These are phyloP conservation scores for Furcasterigmium sp. DNA, from an alignment of 2,329 filamentous ascomycete genomes.

Conservation along the genomic window DNA sequence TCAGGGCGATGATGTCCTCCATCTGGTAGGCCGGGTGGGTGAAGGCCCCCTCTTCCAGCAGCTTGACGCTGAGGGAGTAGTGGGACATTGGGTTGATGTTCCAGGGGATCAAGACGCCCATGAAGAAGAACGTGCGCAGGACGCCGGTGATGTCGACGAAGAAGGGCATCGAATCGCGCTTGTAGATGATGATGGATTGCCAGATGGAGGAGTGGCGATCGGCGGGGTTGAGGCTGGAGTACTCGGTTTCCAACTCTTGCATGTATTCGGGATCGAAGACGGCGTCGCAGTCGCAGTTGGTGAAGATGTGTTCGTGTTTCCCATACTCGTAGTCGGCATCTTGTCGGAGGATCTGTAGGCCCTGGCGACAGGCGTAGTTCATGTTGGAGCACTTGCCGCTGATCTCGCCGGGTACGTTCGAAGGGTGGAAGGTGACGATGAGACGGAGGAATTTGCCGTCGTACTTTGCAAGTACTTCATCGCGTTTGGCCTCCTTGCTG, in stretches of 20 bases:
- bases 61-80: constrained; percentile 5
- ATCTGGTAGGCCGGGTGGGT: constrained; percentile 6
- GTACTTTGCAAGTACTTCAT: constrained; percentile 3
- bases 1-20: constrained; percentile 5
- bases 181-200: constrained; percentile 18
- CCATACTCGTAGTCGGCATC: constrained; percentile 14
- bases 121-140: constrained; percentile 17
- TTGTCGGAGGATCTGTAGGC: constrained; percentile 4
- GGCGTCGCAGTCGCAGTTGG: constrained; percentile 17
- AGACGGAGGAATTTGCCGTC: constrained; percentile 5
- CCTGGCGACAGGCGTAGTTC: constrained; percentile 7
- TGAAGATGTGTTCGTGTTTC: constrained; percentile 16
- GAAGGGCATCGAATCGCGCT: constrained; percentile 17
- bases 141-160: constrained; percentile 18
- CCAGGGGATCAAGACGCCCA: constrained; percentile 16
- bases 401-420: constrained; percentile 2
- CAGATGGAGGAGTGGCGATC: constrained; percentile 17
- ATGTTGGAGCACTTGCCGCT: constrained; percentile 5
- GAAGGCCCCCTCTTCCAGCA: constrained; percentile 5
- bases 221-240: not conserved
- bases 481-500: constrained; percentile 4
- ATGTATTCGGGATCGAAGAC: constrained; percentile 17
- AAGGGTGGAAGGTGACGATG: constrained; percentile 6
- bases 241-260: constrained; percentile 8
- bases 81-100: constrained; percentile 6